Evolutionary conservation across 176 grass and related monocot genomes (phyloP).

Genomic region (Oryza officinalis): DNA sequence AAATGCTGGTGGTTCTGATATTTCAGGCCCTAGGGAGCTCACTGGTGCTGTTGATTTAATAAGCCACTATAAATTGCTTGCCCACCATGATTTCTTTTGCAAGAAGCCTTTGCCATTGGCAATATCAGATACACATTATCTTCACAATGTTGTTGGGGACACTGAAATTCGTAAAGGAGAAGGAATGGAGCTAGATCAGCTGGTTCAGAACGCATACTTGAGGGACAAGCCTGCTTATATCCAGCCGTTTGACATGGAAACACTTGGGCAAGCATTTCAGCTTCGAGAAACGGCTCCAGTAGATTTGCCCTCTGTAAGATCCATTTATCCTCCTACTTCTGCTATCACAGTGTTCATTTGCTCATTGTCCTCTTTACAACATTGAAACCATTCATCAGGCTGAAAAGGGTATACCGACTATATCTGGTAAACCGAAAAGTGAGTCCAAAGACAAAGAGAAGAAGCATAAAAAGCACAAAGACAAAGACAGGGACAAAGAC

Average conservation of each 20-base stretch:
- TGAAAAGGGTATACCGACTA: conserved; percentile 85
- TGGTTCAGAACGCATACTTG: conserved; percentile 71
- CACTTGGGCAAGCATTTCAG: conserved; percentile 83
- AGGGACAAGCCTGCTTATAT: conserved; percentile 74
- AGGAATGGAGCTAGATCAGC: conserved; percentile 96
- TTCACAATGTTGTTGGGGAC: conserved; percentile 88
- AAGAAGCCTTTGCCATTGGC: conserved; percentile 74
- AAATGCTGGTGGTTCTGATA: not conserved
- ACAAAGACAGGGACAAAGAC: conserved; percentile 87
- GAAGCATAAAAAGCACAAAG: conserved; percentile 95
- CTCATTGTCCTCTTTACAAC: conserved; percentile 15
- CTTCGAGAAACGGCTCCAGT: conserved; percentile 81
- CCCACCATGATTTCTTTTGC: conserved; percentile 97
- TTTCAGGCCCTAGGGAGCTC: conserved; percentile 86
- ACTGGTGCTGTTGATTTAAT: conserved; percentile 93
- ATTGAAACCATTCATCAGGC: conserved; percentile 40
- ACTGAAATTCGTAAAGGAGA: conserved; percentile 96
- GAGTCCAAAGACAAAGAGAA: conserved; percentile 90
- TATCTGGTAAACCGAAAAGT: conserved; percentile 74
- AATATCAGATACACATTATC: conserved; percentile 93
- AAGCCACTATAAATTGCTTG: conserved; percentile 74
- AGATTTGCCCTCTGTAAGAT: conserved; percentile 88
- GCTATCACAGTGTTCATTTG: conserved; percentile 5
- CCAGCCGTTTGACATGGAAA: conserved; percentile 74
- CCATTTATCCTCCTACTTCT: conserved; percentile 20